Evolutionary conservation across 768 basidiomycete genomes (phyloP).

Genomic region (Tylopilus rubrobrunneus): DNA sequence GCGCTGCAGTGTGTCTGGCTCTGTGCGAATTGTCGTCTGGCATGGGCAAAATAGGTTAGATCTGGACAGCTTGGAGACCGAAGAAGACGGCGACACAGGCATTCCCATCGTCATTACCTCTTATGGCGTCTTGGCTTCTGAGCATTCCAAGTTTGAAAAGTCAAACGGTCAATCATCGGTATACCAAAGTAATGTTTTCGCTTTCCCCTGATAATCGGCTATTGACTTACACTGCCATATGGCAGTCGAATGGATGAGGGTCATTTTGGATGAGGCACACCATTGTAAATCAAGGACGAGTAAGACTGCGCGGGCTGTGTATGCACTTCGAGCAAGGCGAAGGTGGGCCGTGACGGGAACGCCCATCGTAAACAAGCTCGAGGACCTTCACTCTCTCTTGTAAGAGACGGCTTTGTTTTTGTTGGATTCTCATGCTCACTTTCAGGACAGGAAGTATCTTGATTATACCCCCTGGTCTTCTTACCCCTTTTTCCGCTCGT

Average conservation of each 20-base stretch:
- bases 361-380: slow-evolving; percentile 90
- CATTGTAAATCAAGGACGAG: slow-evolving; percentile 88
- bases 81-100: slow-evolving; percentile 44
- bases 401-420: slow-evolving; percentile 38
- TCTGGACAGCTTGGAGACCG: slow-evolving; percentile 56
- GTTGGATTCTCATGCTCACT: slow-evolving; percentile 32
- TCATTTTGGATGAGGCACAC: slow-evolving; percentile 93
- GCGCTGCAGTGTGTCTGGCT: slow-evolving; percentile 71
- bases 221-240: slow-evolving; percentile 5
- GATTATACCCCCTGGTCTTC: slow-evolving; percentile 79
- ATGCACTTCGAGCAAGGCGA: slow-evolving; percentile 71
- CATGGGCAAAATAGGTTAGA: slow-evolving; percentile 85
- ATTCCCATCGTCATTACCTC: slow-evolving; percentile 87
- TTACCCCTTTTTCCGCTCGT: slow-evolving; percentile 88
- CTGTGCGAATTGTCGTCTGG: slow-evolving; percentile 70
- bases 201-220: not conserved
- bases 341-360: slow-evolving; percentile 95
- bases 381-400: slow-evolving; percentile 89
- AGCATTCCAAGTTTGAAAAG: slow-evolving; percentile 70
- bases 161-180: slow-evolving; percentile 50
- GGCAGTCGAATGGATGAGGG: slow-evolving; percentile 74
- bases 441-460: slow-evolving; percentile 61
- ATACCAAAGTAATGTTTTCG: slow-evolving; percentile 57
- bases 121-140: slow-evolving; percentile 88
- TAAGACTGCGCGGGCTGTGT: slow-evolving; percentile 86